Base-by-base conservation (phyloP, 2,329 filamentous ascomycete genomes). In the Aspergillus sergii region DNA sequence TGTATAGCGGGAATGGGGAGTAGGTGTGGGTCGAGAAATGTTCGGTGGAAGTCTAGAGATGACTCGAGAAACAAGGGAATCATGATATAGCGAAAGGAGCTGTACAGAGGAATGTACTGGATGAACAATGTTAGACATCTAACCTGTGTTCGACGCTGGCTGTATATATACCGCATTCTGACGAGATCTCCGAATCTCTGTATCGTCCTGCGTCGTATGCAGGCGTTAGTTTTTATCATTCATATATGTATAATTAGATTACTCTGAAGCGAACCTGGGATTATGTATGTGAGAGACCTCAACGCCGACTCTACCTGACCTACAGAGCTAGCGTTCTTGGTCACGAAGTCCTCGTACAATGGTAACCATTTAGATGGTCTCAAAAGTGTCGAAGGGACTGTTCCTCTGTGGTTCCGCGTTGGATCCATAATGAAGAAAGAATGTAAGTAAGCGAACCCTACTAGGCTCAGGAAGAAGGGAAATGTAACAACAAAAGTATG, bases 231-330 rank as follows among this genome's bases (percentile, higher is more conserved):
- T 58, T 39, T 63, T 23, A n/a, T 59, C 43, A 45, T 54, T 34
- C 26, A 55, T 34, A 53, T 10, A 23, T 34, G 54, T 7, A 58
- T 11, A 23, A 28, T 12, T 28, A 46, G 28, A 58, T 9, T 21
- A 30, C 11, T 10, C 48, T 23, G 48, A 36, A 21, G 26, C 58
- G 60, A 55, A 76, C 91, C 94, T 62, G 94, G 95, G 57, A 98
- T 95, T 68, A 99, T 93, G 77, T 99, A 99, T 55, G 94, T 97
- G 68, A 99, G 81, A 32, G 93, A 97, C 45, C 95, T 89, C 74
- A 99, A 82, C 16, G 93, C 93, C 66, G 92, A 96, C 82, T 99
- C 95, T 67, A 99, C 94, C 81, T 97, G 94, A 57, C 93, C 92
- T 59, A 99, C 93, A 64, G 96, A 93, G 73, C 93, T 91, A 65